Evolutionary conservation across 768 basidiomycete species (phyloP), one percentile per base, ranked within the genome.

Genomic region (Rhizopogon roseolus): DNA sequence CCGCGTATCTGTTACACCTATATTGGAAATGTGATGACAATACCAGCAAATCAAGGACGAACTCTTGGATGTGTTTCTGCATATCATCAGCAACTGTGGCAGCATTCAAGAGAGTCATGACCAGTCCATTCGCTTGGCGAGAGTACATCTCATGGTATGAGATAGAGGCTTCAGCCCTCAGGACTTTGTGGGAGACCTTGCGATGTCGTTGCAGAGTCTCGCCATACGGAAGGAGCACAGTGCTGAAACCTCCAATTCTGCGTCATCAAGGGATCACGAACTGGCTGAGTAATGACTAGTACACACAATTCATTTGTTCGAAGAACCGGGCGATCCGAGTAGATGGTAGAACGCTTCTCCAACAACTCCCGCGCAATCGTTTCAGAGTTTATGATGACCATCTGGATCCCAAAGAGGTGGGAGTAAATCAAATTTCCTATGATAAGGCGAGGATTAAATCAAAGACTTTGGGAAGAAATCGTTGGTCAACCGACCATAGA

Each of bases 61-160:
- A 53, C 54, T 10, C 60, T 52, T 45, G 60, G 54, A 53, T 66
- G 10, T 34, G 39, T 22, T 51, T 55, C 37, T 63, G 56, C 2
- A 28, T 52, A 37, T 27, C 34, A 50, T 17, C 22, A 16, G n/a
- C 11, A 37, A 22, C 27, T 25, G 49, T 22, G 34, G 27, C 22
- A 34, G 27, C 22, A 34, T 22, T 36, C 34, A 53, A 28, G 3
- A 53, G 32, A 53, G 38, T 16, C 6, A 41, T 9, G 38, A 55
- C 40, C 3, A 53, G 54, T 16, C 53, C 51, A 14, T 22, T n/a
- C 11, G 41, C 41, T 3, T 52, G 25, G 22, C 32, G 32, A 13
- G 34, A 34, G 36, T 52, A 44, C 32, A 53, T 19, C 28, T 55
- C 54, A 8, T 42, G 51, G 37, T 53, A 55, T 28, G 36, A 38